Evolutionary conservation across 148 eudicot species (phyloP), one percentile per base, ranked within the genome.

Genomic region (Bassia scoparia): DNA sequence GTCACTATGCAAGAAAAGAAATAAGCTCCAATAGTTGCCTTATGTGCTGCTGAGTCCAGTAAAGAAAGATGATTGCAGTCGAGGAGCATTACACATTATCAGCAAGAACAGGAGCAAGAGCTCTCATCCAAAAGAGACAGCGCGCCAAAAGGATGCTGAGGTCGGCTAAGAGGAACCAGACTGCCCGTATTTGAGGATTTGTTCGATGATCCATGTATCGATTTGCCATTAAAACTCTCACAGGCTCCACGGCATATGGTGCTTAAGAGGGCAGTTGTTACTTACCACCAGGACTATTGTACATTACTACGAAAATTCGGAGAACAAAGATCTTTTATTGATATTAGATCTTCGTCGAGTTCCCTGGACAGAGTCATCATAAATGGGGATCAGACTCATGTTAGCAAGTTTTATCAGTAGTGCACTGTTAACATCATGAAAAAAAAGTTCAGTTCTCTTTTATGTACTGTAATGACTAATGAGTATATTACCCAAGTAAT

Each of bases 171-270:
- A 78, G 59, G 79, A 79, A 58, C 50, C 63, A 2, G 88, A 69
- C 62, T 56, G 58, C 8, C 73, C 81, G 23, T 70, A 24, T 79
- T 83, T 58, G 80, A 72, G 2, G 89, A 85, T 63, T 72, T 91
- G 61, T 84, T 83, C 69, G 79, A 59, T 29, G 98, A 94, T 74
- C 98, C 97, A 12, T 94, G 98, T 82, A 86, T 91, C 52, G 96
- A 89, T 68, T 94, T 77, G 98, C 98, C 0, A 80, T 94, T 62
- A 91, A 88, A 77, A 94, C 98, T 50, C 91, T 94, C 41, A 87
- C 93, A 0, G 93, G 94, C 9, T 78, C 75, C 14, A 78, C 85
- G 4, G 38, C 69, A 2, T 75, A 70, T 8, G 75, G 82, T 14
- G 49, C 11, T 63, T 12, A 17, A 55, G 73, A 74, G 41, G 81